Evolutionary conservation across 2,329 filamentous ascomycete species (phyloP).

Genomic region (Hyphodiscus sp.): DNA sequence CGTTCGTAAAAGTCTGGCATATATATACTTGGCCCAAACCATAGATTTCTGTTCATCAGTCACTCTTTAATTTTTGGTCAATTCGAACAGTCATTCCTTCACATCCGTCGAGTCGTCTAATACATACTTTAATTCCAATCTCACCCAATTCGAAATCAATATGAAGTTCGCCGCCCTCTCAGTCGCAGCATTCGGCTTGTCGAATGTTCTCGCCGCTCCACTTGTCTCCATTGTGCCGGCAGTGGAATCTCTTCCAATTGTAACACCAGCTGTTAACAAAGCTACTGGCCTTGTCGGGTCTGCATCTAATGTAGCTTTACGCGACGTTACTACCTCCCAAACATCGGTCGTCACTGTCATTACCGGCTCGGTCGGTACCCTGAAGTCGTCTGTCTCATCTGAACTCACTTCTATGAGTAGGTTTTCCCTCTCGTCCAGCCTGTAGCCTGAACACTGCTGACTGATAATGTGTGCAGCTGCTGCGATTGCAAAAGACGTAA

Average conservation of each 20-base stretch:
- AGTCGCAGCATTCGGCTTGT: constrained; percentile 8
- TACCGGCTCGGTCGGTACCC: not conserved
- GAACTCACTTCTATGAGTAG: constrained; percentile 11
- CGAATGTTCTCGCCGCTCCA: constrained; percentile 6
- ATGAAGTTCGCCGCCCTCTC: constrained; percentile 9
- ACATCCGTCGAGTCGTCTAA: not conserved
- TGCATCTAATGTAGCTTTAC: too few species aligned
- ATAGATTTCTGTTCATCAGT: not conserved
- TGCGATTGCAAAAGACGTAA: not conserved
- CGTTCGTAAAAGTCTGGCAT: not conserved
- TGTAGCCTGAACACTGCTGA: not conserved
- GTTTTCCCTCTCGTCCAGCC: not conserved
- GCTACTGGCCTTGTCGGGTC: not conserved
- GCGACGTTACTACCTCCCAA: too few species aligned
- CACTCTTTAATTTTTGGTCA: not conserved
- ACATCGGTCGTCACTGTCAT: constrained; percentile 1
- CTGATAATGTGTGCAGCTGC: not conserved
- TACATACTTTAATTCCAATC: not conserved
- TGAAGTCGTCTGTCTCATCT: not conserved
- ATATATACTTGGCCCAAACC: not conserved
- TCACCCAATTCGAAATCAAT: not conserved
- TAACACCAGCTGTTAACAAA: not conserved
- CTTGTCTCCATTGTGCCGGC: not conserved
- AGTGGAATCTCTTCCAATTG: not conserved
- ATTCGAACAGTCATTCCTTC: not conserved